Evolutionary conservation across 495 filamentous ascomycete genomes (phyloP).

Genomic region (Diplogelasinospora grovesii): DNA sequence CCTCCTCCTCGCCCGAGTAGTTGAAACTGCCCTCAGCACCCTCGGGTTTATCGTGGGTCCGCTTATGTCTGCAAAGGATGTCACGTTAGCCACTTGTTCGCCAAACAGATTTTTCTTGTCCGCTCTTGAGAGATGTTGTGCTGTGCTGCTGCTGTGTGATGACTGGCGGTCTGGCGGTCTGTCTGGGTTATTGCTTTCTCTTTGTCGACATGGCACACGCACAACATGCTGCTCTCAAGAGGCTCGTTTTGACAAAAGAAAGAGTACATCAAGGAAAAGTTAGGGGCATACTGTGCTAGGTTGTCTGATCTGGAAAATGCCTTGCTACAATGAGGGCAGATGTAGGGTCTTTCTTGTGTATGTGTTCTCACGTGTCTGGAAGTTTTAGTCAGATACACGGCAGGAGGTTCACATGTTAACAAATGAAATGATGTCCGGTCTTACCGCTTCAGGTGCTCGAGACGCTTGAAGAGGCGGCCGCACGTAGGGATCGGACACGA

Average conservation of each 20-base stretch:
- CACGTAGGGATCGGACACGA: conserved; percentile 98
- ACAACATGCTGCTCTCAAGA: conserved; percentile 24
- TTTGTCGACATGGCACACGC: conserved; percentile 27
- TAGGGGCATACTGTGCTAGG: conserved; percentile 79
- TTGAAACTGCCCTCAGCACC: conserved; percentile 62
- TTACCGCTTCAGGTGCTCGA: conserved; percentile 99
- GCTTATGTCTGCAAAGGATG: conserved; percentile 65
- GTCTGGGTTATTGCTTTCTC: conserved; percentile 17
- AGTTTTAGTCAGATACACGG: conserved; percentile 49
- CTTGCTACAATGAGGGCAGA: conserved; percentile 95
- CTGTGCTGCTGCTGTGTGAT: conserved; percentile 23
- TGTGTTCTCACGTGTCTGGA: conserved; percentile 97
- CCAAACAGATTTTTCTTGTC: conserved; percentile 13
- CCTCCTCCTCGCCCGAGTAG: conserved; percentile 68
- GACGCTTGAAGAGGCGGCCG: conserved; percentile 93
- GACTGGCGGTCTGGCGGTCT: conserved; percentile 12
- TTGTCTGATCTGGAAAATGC: conserved; percentile 98
- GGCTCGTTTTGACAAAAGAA: conserved; percentile 29
- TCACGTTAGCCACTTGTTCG: conserved; percentile 28
- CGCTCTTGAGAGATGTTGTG: conserved; percentile 27
- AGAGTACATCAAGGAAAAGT: conserved; percentile 24
- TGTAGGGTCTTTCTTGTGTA: conserved; percentile 97
- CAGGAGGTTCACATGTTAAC: conserved; percentile 28
- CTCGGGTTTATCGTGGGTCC: conserved; percentile 78
- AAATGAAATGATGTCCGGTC: conserved; percentile 46